Evolutionary conservation across 78 protist species (phyloP).

Genomic region (Pigoraptor vietnamica): DNA sequence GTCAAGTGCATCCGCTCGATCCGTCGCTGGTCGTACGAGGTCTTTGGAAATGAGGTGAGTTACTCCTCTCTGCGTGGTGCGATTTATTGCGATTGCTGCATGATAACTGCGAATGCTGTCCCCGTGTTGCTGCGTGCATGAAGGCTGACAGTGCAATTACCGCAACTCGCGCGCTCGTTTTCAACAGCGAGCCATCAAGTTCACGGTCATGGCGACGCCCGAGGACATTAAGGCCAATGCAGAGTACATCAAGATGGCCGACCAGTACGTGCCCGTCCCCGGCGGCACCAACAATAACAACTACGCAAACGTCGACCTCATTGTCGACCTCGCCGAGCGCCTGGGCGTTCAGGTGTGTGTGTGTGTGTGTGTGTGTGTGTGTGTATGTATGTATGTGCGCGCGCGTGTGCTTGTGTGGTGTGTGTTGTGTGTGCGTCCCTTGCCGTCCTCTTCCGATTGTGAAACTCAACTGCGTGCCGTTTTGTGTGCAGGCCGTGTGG

Average conservation of each 20-base stretch:
- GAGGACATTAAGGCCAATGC: slow-evolving; percentile 93
- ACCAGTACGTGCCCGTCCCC: slow-evolving; percentile 84
- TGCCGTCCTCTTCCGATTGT: too few relatives aligned
- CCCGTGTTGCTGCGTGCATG: too few relatives aligned
- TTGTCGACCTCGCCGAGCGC: slow-evolving; percentile 78
- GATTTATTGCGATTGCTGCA: too few relatives aligned
- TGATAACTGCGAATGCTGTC: too few relatives aligned
- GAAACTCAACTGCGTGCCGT: too few relatives aligned
- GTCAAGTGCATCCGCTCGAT: slow-evolving; percentile 93
- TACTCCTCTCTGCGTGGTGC: too few relatives aligned
- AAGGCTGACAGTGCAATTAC: too few relatives aligned
- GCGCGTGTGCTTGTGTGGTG: too few relatives aligned
- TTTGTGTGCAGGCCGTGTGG: slow-evolving; percentile 84
- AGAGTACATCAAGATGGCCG: slow-evolving; percentile 92
- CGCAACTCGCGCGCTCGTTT: too few relatives aligned
- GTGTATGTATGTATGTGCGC: slow-evolving; percentile 23
- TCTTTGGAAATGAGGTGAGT: slow-evolving; percentile 74
- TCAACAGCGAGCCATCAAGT: slow-evolving; percentile 37
- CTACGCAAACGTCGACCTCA: slow-evolving; percentile 94
- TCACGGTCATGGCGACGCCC: slow-evolving; percentile 93
- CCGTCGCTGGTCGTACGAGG: slow-evolving; percentile 81
- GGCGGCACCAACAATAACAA: slow-evolving; percentile 93
- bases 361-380: not conserved
- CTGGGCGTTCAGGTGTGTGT: not conserved
- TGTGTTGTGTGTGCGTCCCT: too few relatives aligned